Evolutionary conservation across 208 protist genomes (phyloP), one percentile per base, ranked within the genome.

Genomic region (Leishmania gerbilli): DNA sequence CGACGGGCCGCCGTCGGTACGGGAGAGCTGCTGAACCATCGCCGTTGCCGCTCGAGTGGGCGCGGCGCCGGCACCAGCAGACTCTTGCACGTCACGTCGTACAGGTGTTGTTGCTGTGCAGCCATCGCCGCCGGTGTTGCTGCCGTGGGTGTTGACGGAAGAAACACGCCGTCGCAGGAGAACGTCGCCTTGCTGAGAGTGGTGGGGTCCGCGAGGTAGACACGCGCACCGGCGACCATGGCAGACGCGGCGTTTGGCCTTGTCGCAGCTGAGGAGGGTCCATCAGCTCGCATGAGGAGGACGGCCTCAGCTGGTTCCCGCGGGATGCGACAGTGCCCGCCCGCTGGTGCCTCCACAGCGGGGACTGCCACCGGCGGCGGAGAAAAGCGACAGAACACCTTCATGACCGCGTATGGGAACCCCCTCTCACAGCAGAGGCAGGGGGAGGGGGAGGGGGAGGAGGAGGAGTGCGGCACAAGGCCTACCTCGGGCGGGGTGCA

Each of bases 301-400:
- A n/a, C 40, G 7, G 72, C 64, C 42, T 85, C 76, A 37, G 62
- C 77, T 47, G 53, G 19, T 8, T 9, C 47, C 7, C 31, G 27
- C 5, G 62, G 31, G 62, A 40, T 21, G 21, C 31, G 31, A 24
- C 62, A 68, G 17, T 37, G 62, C 31, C 27, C 62, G 62, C 62
- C 58, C 1, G n/a, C 27, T 31, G 58, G 11, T 31, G 58, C 27
- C 1, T 34, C 27, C 27, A 34, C 58, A 34, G 27, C 58, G 58
- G 27, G n/a, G 27, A n/a, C 13, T 27, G n/a, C 74, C 45, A 67
- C 69, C 40, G 7, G 65, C 31, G 51, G 72, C 34, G 47, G 65
- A 45, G 91, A 85, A 71, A 94, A 94, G 27, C 91, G 89, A 64
- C 89, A 92, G 71, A 86, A 94, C 3, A 94, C 91, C 58, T 87